Conservation (phyloP, 2,329 filamentous ascomycete species). For the Verticillium isaacii region DNA sequence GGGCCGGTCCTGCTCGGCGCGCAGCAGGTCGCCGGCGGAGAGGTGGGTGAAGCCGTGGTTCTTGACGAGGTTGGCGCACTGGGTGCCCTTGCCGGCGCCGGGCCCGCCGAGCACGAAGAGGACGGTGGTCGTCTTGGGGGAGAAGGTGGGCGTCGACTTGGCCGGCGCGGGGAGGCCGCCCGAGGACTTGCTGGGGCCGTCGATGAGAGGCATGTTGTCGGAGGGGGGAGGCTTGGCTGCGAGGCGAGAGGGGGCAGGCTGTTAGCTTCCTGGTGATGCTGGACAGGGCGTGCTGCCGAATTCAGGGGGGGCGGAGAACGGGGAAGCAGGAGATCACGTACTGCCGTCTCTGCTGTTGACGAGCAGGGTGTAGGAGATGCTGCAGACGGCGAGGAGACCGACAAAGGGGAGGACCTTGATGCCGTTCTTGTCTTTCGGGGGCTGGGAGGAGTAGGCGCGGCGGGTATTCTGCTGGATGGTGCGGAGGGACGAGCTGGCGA, state of each 20-base stretch:
- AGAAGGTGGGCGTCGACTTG: constrained; percentile 66
- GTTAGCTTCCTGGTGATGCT: constrained; percentile 1
- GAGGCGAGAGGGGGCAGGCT: not conserved
- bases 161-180: constrained; percentile 41
- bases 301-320: not conserved
- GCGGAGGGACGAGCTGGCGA: constrained; percentile 6
- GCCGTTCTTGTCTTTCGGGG: constrained; percentile 27
- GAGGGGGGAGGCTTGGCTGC: constrained; percentile 9
- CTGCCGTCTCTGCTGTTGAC: constrained; percentile 34
- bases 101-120: constrained; percentile 95
- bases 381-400: constrained; percentile 41
- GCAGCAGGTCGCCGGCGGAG: constrained; percentile 86
- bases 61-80: constrained; percentile 81
- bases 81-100: constrained; percentile 93
- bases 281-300: not conserved
- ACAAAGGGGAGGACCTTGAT: constrained; percentile 58
- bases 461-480: constrained; percentile 13
- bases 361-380: constrained; percentile 44
- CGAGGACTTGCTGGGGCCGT: constrained; percentile 29
- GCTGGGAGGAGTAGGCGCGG: constrained; percentile 38
- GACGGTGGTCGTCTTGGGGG: constrained; percentile 73
- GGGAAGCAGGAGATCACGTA: not conserved
- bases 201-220: constrained; percentile 32
- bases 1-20: constrained; percentile 84
- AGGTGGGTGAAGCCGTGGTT: constrained; percentile 92